Base-by-base conservation (phyloP, 371 early-diverging fungal genomes). In the Mortierella sp. region DNA sequence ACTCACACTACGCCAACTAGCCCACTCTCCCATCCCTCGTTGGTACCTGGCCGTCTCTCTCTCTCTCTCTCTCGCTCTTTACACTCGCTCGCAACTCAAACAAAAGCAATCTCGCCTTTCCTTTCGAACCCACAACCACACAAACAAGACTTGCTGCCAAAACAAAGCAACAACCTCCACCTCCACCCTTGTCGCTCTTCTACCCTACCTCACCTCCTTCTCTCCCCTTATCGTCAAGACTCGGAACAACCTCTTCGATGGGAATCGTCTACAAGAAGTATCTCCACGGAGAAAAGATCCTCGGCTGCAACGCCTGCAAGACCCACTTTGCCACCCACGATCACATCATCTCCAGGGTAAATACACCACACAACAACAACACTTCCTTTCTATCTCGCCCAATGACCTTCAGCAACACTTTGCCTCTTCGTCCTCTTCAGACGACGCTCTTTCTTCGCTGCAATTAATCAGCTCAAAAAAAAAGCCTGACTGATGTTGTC, bases 241-340 rank as follows among this genome's bases (percentile, higher is more conserved):
- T 43, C 31, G 11, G 24, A 21, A 16, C 54, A 31, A 53, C 44
- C 61, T 72, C 61, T 72, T 73, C 79, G 78, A 93, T 93, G 93
- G 94, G 94, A 13, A 82, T 92, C 50, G 89, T 88, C 69, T 92
- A 92, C 77, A 90, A 90, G 73, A 88, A 86, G 13, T 93, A 90
- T 82, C 88, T 93, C 53, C 90, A 88, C 64, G 91, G 91, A 48
- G 89, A 74, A 43, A 81, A 86, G 57, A 84, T 95, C 74, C 91
- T 93, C 78, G 91, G 91, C 50, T 96, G 96, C 86, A 86, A 79
- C 59, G 82, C 88, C 19, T 96, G 96, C 88, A 91, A 91, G 79
- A 96, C 94, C n/a, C 96, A 95, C 74, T 88, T 96, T 26, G 90
- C 94, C 24, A 92, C 94, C 28, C 79, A 71, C 24, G 92, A 92